phyloP scores from a whole-genome alignment of 441 rosid species.

The Pelargonium exstipulatum region DNA sequence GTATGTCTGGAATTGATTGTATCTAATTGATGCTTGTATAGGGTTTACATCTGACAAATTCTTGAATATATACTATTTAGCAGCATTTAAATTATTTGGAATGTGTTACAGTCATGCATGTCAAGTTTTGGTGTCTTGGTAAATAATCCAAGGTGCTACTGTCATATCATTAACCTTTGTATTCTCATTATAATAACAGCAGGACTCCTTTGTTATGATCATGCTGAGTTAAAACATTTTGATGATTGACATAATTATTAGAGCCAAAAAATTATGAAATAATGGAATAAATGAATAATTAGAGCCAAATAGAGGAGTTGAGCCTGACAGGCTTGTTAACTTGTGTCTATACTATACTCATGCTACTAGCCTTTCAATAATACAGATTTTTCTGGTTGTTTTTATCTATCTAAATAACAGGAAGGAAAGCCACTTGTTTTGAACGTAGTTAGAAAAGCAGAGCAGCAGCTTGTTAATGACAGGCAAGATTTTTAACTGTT shows the following conservation, averaged over 20 bases:
- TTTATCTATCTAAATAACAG: conserved; percentile 28
- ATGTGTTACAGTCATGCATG: not conserved
- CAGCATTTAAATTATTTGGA: not conserved
- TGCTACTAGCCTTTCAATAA: not conserved
- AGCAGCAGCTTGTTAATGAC: conserved; percentile 78
- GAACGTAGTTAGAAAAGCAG: conserved; percentile 85
- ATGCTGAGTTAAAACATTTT: not conserved
- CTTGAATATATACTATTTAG: not conserved
- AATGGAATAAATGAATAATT: not conserved
- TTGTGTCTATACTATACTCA: not conserved
- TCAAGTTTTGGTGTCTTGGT: too few species aligned
- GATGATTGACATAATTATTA: not conserved
- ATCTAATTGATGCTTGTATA: not conserved
- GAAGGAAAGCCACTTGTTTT: conserved; percentile 97
- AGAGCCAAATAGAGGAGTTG: not conserved
- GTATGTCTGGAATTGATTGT: conserved; percentile 30
- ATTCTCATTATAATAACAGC: not conserved
- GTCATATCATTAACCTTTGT: not conserved
- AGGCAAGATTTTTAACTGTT: conserved; percentile 29
- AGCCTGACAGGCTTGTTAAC: not conserved
- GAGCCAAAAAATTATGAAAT: too few species aligned
- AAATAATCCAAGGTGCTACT: too few species aligned
- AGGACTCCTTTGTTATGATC: not conserved
- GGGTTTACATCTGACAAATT: not conserved
- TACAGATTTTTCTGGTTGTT: not conserved